phyloP scores from a whole-genome alignment of 2,329 filamentous ascomycete species.

The Exophiala aquamarina region DNA sequence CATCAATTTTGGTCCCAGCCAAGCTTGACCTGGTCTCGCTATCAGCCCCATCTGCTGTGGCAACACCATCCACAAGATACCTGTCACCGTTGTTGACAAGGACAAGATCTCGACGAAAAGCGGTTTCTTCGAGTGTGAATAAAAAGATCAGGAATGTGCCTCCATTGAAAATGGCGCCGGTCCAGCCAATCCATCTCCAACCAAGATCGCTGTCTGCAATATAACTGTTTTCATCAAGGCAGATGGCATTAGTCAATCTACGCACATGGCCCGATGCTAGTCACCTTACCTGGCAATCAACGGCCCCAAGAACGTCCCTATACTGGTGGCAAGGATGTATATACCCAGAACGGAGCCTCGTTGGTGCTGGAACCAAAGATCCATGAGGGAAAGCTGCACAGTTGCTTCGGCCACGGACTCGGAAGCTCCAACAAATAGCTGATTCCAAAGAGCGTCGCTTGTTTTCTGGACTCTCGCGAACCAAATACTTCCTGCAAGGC shows the following conservation, averaged over 20 bases:
- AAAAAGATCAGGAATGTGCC: conserved; percentile 49
- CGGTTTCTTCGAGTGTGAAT: conserved; percentile 55
- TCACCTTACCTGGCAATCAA: conserved; percentile 44
- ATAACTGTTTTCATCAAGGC: too few relatives aligned
- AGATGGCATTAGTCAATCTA: too few relatives aligned
- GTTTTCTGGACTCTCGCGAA: conserved; percentile 47
- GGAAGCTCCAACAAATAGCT: conserved; percentile 59
- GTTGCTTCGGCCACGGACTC: conserved; percentile 58
- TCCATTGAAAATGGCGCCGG: conserved; percentile 51
- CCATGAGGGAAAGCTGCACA: conserved; percentile 57
- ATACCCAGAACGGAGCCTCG: conserved; percentile 55
- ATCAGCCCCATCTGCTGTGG: conserved; percentile 2
- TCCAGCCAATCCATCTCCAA: conserved; percentile 58
- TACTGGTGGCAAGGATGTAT: conserved; percentile 56
- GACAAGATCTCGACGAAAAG: conserved; percentile 22
- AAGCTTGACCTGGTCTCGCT: conserved; percentile 10
- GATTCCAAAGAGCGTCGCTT: conserved; percentile 54
- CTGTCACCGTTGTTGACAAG: conserved; percentile 21
- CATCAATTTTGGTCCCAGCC: neutral
- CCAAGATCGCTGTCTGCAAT: conserved; percentile 47
- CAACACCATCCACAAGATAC: conserved; percentile 20
- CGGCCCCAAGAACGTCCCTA: conserved; percentile 58
- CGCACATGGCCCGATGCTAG: too few relatives aligned
- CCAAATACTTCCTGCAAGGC: conserved; percentile 55
- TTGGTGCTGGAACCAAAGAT: conserved; percentile 60